Conservation (phyloP, 2,329 filamentous ascomycete genomes). For the Apiospora phragmitis region DNA sequence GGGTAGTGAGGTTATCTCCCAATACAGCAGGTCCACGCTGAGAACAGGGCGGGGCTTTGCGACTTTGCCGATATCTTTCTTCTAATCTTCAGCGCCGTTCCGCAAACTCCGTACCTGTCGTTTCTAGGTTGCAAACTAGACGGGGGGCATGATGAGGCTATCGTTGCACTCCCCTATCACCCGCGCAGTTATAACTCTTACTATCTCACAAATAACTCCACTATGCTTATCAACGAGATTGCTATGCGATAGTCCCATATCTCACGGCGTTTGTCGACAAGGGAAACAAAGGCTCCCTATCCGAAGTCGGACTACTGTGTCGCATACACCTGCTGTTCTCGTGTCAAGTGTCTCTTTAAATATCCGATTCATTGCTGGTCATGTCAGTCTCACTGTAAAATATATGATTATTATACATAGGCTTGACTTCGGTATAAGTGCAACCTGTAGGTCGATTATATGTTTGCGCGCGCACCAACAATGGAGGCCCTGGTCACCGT, state of each 20-base stretch:
- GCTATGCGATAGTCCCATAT: not conserved
- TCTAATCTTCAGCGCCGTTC: not conserved
- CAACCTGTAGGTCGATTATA: not conserved
- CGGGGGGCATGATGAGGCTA: not conserved
- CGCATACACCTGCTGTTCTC: not conserved
- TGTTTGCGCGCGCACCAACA: not conserved
- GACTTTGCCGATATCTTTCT: not conserved
- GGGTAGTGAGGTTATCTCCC: not conserved
- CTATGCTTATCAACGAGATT: not conserved
- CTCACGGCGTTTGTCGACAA: not conserved
- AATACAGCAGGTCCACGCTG: conserved; percentile 13
- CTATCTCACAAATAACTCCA: not conserved
- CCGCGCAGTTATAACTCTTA: not conserved
- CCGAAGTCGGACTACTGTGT: not conserved
- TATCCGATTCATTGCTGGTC: not conserved
- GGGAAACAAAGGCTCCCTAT: not conserved
- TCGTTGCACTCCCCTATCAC: not conserved
- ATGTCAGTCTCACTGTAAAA: not conserved
- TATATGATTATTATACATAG: not conserved
- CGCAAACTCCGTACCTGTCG: not conserved
- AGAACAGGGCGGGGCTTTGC: not conserved
- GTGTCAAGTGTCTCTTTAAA: not conserved
- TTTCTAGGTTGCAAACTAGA: not conserved
- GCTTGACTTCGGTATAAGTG: not conserved
- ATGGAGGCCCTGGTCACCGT: not conserved